Evolutionary conservation across 129 eudicot genomes (phyloP).

Genomic region (Flaveria trinervia): DNA sequence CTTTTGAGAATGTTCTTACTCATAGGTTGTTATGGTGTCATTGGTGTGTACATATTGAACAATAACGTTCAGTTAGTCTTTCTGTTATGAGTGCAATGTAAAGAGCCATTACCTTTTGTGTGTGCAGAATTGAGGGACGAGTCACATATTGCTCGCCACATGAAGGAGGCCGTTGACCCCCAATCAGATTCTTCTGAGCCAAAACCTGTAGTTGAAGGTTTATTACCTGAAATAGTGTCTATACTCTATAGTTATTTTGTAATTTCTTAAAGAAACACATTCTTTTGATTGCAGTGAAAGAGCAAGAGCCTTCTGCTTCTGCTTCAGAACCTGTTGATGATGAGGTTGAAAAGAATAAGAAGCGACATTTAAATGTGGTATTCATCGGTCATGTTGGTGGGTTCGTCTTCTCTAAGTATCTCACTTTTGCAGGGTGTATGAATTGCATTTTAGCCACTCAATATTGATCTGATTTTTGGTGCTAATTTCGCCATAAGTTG

Average conservation of each 20-base stretch:
- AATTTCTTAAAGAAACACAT: background rate
- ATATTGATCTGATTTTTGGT: background rate
- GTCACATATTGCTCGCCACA: slow-evolving; percentile 24
- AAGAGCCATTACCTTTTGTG: background rate
- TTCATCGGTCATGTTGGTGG: slow-evolving; percentile 97
- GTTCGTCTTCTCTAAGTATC: slow-evolving; percentile 20
- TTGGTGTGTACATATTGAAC: background rate
- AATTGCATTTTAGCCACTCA: background rate
- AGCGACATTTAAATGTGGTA: slow-evolving; percentile 89
- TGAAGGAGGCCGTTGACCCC: slow-evolving; percentile 23
- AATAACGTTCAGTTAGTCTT: background rate
- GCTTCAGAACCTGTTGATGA: slow-evolving; percentile 47
- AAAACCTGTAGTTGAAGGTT: slow-evolving; percentile 33
- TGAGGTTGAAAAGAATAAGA: slow-evolving; percentile 48
- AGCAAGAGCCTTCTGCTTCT: slow-evolving; percentile 28
- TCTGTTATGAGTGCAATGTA: background rate
- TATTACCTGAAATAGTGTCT: slow-evolving; percentile 12
- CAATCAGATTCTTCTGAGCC: slow-evolving; percentile 14
- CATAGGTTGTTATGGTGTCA: background rate
- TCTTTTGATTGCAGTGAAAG: slow-evolving; percentile 40
- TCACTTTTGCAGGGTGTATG: background rate
- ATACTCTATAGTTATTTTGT: background rate
- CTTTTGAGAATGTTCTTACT: background rate
- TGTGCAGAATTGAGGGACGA: slow-evolving; percentile 38
- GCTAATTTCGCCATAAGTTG: background rate